Base-by-base conservation (phyloP, 2,329 filamentous ascomycete genomes). In the Exophiala xenobiotica region DNA sequence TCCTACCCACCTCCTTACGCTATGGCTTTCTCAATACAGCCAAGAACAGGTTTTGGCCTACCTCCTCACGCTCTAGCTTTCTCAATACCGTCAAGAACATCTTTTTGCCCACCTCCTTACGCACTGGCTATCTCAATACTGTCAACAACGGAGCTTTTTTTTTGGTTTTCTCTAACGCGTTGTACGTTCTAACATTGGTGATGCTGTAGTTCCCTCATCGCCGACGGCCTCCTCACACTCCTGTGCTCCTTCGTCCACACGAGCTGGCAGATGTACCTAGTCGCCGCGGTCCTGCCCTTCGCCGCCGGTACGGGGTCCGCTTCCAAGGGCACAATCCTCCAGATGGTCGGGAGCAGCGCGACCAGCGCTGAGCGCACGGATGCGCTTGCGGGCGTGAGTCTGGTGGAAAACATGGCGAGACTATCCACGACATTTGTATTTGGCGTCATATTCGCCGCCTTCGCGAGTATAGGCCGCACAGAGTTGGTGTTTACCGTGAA, bases 321-420 rank as follows among this genome's bases (percentile, higher is more conserved):
- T 0, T 83, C 84, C 1, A 89, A 88, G 58, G 86, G 85, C 0
- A 82, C 85, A n/a, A 87, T 88, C 53, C 78, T 86, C 0, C 80
- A 86, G 50, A 85, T 88, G 83, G 83, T 83, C 38, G 72, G 82
- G 0, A 73, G 80, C 1, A 74, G 74, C 0, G 58, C 53, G 7
- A 56, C 33, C 11, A 58, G 56, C 40, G 20, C 24, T 24, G 78
- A 85, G 49, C 75, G 85, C 0, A 76, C 80, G 0, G 85, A 89
- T 61, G 85, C 86, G 0, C 70, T 89, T 2, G 82, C 83, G 31
- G 84, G 82, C 0, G 82, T 89, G 9, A 87, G 83, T 0, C 70
- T 88, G 0, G 80, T 88, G 0, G 86, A 89, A 62, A 87, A 86
- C 57, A 76, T 87, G 24, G 85, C 84, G 0, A 73, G 79, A 19